phyloP scores from a whole-genome alignment of 305 asterid genomes.

The Stenogyne calaminthoides region DNA sequence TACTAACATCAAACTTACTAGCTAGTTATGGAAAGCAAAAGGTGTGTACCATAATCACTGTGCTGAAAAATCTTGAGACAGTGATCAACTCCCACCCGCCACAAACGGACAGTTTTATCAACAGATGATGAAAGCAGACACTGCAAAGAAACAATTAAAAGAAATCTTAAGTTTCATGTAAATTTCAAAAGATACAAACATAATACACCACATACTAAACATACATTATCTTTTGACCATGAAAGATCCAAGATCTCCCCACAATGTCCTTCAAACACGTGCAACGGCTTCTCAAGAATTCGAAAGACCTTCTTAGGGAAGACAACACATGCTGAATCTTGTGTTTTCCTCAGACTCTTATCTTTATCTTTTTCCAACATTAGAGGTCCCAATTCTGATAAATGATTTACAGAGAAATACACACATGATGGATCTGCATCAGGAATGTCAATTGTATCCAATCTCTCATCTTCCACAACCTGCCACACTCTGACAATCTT shows the following conservation, averaged over 20 bases:
- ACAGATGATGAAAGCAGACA: conserved; percentile 75
- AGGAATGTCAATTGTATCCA: conserved; percentile 51
- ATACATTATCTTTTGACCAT: conserved; percentile 81
- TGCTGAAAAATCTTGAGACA: conserved; percentile 75
- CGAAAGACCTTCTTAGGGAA: conserved; percentile 79
- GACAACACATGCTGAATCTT: conserved; percentile 77
- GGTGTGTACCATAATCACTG: conserved; percentile 68
- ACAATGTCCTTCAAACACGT: conserved; percentile 65
- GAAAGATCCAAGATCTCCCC: conserved; percentile 85
- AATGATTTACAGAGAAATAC: conserved; percentile 66
- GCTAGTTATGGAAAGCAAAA: conserved; percentile 1
- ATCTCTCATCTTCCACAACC: conserved; percentile 84
- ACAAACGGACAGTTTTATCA: conserved; percentile 89
- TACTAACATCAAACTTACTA: background rate
- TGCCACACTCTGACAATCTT: conserved; percentile 74
- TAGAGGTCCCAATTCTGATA: conserved; percentile 63
- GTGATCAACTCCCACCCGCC: conserved; percentile 78
- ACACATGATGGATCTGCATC: conserved; percentile 82
- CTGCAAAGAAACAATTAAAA: conserved; percentile 47
- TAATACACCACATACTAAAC: conserved; percentile 23
- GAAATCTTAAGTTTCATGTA: background rate
- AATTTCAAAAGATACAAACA: conserved; percentile 5
- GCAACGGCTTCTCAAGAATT: conserved; percentile 74
- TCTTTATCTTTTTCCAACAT: conserved; percentile 53
- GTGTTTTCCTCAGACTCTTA: conserved; percentile 47